Evolutionary conservation across 106 monocot species (phyloP), one percentile per base, ranked within the genome.

Genomic region (Dactylorhiza incarnata): DNA sequence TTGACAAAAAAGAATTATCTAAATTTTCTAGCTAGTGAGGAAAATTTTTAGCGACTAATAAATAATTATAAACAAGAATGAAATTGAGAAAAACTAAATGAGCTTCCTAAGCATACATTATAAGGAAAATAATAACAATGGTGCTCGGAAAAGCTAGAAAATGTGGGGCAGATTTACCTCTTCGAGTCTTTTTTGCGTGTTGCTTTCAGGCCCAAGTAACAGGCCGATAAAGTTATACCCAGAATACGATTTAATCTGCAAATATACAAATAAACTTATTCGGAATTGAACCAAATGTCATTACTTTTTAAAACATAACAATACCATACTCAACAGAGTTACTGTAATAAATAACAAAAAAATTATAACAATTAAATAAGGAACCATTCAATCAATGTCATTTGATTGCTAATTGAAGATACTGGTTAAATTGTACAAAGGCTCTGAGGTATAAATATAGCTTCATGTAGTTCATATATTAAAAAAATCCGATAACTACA

Each of bases 181-280:
- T 78, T 93, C 92, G 16, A 97, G 82, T 74, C 89, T 79, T 75
- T 91, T 97, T 62, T 91, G 91, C 2, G 87, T 86, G 81, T 91
- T 89, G 84, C 83, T 91, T 82, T 89, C 91, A 74, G 93, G 81
- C 22, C 96, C 93, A 82, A 97, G 75, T 48, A 97, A 53, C 68
- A 94, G 67, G 47, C 85, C 81, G 77, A 97, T 82, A 77, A 91
- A 86, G 78, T 93, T 91, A 74, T 85, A 76, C 53, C 85, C 91
- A 20, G 87, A 79, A 78, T 86, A 76, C 54, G 77, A 76, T 80
- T 91, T 93, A 44, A 84, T 54, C 96, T 97, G 80, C 49, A 86
- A 68, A 79, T 67, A 12, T 50, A 7, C 0, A 69, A 69, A 65
- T 16, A 11, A 69, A 69, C 7, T 6, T 69, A 45, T 14, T 44